Base-by-base conservation (phyloP, 495 filamentous ascomycete genomes). In the Aspergillus egyptiacus region DNA sequence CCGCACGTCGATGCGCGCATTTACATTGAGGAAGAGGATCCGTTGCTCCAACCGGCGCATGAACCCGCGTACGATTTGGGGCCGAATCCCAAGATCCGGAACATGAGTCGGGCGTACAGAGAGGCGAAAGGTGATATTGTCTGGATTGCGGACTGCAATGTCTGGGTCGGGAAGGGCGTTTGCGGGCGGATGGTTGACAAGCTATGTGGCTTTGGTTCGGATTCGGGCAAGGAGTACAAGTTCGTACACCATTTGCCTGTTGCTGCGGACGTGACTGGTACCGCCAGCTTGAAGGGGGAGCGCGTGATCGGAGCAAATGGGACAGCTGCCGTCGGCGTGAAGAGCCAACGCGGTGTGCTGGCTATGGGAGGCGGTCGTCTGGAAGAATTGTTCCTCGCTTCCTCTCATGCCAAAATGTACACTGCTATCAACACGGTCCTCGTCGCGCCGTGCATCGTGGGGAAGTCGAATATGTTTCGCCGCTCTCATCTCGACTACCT, bases 381-480 rank as follows among this genome's bases (percentile, higher is more conserved):
- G 0, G 94, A 99, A 59, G 91, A 97, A 58, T 78, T 87, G 64
- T 99, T 99, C 70, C 81, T 96, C 71, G 84, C 90, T 1, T 91
- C 89, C 7, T 84, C 89, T 0, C 94, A 99, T 66, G 90, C 90
- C 43, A 99, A 99, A 59, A 96, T 99, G 76, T 99, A 99, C 71
- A 86, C 85, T 17, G 93, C 91, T 48, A 97, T 97, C 76, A 96
- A 96, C 71, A 89, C 90, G 5, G 86, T 96, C 19, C 74, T 83
- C 14, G 71, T 97, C 48, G 91, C 93, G 0, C 91, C 94, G 5
- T 97, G 94, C 65, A 87, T 94, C 46, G 86, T 97, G 5, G 93
- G 93, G 20, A 99, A 99, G 69, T 94, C 87, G 45, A 97, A 93
- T 68, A 95, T 99, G 86, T 97, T 97, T 73, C 86, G 93, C 22